These are phyloP conservation scores for Cicer cuneatum DNA, from an alignment of 306 rosid genomes.

Conservation along the genomic window DNA sequence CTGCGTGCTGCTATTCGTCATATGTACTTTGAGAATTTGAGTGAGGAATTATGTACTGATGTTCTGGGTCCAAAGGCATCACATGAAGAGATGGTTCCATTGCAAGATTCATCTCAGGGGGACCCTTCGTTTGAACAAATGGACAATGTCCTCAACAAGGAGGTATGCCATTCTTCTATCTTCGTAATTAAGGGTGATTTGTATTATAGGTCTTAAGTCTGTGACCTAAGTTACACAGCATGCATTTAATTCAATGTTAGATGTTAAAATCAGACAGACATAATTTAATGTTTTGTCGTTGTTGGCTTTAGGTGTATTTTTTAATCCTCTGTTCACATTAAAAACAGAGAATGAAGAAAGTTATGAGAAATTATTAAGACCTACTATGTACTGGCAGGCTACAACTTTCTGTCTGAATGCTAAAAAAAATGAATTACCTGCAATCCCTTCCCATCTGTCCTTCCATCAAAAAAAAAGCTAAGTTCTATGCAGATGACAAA, in stretches of 20 bases:
- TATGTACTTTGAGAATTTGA: conserved; percentile 65
- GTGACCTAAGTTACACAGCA: neutral
- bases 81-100: conserved; percentile 42
- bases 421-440: conserved; percentile 21
- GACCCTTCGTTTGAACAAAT: conserved; percentile 50
- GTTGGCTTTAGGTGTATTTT: neutral
- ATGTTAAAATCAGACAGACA: conserved; percentile 15
- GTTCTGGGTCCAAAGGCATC: conserved; percentile 48
- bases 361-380: neutral
- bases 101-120: conserved; percentile 50
- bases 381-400: conserved; percentile 16
- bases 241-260: conserved; percentile 10
- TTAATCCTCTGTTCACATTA: neutral
- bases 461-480: neutral
- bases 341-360: conserved; percentile 6
- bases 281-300: conserved; percentile 16
- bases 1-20: conserved; percentile 71
- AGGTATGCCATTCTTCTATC: conserved; percentile 53
- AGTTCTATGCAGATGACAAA: conserved; percentile 38
- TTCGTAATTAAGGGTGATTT: conserved; percentile 26
- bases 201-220: conserved; percentile 7
- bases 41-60: conserved; percentile 55
- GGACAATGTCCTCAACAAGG: conserved; percentile 41
- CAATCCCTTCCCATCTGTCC: conserved; percentile 4
- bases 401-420: conserved; percentile 30